A percentile compares a stretch with the other conserved stretches of the same genome.
phyloP scores from a whole-genome alignment of 2,329 filamentous ascomycete genomes.

The Scytalidium sp. region DNA sequence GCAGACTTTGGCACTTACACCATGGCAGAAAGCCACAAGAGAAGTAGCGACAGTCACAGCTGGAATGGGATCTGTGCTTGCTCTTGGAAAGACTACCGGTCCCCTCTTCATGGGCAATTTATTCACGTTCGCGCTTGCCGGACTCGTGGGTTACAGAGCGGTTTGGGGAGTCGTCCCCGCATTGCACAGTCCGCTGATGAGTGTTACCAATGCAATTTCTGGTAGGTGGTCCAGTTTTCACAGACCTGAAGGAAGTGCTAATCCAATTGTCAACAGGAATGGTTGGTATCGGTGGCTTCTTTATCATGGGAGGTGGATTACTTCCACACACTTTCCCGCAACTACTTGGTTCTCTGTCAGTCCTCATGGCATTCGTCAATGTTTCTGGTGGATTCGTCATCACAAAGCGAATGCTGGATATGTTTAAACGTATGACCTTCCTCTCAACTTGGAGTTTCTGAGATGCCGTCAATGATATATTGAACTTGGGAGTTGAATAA shows the following conservation, averaged over 20 bases:
- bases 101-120: constrained; percentile 86
- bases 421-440: constrained; percentile 66
- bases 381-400: constrained; percentile 88
- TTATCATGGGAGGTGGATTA: constrained; percentile 82
- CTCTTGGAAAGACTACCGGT: constrained; percentile 75
- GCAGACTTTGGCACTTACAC: constrained; percentile 66
- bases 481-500: neutral
- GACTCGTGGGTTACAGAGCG: constrained; percentile 81
- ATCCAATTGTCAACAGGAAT: constrained; percentile 49
- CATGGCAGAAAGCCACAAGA: constrained; percentile 76
- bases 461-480: too few relatives aligned
- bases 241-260: constrained; percentile 4
- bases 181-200: constrained; percentile 87
- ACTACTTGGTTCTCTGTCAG: constrained; percentile 72
- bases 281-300: constrained; percentile 85
- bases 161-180: constrained; percentile 85
- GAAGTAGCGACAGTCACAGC: constrained; percentile 73
- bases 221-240: constrained; percentile 39
- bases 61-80: constrained; percentile 72
- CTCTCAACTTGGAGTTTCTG: too few relatives aligned
- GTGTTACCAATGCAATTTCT: constrained; percentile 88
- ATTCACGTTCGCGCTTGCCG: constrained; percentile 80
- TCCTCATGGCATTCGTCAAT: constrained; percentile 83
- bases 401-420: constrained; percentile 90
- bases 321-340: constrained; percentile 77